Conservation (phyloP, 805 yeast genomes). For the Wickerhamomyces xylosicus region DNA sequence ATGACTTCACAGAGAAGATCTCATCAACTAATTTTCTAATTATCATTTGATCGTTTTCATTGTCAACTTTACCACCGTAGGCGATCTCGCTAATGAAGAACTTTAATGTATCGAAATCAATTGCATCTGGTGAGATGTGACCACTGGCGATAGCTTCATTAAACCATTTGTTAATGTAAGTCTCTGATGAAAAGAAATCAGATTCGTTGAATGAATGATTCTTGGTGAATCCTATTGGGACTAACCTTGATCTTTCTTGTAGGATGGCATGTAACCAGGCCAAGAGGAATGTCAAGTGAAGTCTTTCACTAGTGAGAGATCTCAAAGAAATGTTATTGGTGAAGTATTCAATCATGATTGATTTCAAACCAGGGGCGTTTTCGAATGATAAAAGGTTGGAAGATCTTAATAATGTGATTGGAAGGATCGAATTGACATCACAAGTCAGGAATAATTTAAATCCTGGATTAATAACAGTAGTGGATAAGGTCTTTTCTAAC, state of each 20-base stretch:
- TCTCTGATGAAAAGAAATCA: conserved; percentile 47
- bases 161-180: conserved; percentile 34
- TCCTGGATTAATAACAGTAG: conserved; percentile 16
- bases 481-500: conserved; percentile 35
- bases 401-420: conserved; percentile 44
- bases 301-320: conserved; percentile 28
- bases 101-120: conserved; percentile 47
- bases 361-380: conserved; percentile 48
- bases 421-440: conserved; percentile 29
- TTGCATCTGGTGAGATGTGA: conserved; percentile 32
- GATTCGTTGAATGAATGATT: conserved; percentile 62
- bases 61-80: conserved; percentile 57
- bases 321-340: neutral
- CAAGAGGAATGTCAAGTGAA: conserved; percentile 40
- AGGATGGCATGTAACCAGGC: conserved; percentile 66
- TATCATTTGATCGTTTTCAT: conserved; percentile 27
- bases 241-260: conserved; percentile 45
- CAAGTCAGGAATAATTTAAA: conserved; percentile 64
- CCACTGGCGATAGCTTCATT: conserved; percentile 15
- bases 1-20: conserved; percentile 30
- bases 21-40: conserved; percentile 25
- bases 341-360: conserved; percentile 23
- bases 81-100: conserved; percentile 41
- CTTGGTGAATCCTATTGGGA: conserved; percentile 53
- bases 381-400: conserved; percentile 54